Base-by-base conservation (phyloP, 495 filamentous ascomycete genomes). In the Penicillium simplicissimum region DNA sequence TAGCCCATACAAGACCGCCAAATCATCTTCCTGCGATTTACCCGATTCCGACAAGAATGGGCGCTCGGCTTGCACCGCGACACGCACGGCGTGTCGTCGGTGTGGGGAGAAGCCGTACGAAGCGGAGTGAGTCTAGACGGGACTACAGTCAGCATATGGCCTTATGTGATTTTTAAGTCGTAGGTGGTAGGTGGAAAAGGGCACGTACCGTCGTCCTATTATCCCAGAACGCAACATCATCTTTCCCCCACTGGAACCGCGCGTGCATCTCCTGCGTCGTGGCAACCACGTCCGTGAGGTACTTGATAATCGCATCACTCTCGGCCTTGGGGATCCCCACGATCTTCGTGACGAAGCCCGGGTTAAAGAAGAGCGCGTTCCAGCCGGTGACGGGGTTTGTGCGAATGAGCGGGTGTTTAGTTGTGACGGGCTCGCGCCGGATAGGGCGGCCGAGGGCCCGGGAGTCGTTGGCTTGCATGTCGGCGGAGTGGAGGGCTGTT, bases 311-410 rank as follows among this genome's bases (percentile, higher is more conserved):
- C 14, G 82, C 79, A 60, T 91, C 87, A 17, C 84, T 86, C 75
- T 92, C 89, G 1, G 63, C 68, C 36, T 86, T 84, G 15, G 85
- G 85, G 13, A 92, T 71, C 1, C 90, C 90, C 9, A 90, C 74
- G 60, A 92, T 92, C 52, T 84, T 81, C 48, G 84, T 91, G 45
- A 90, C 87, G 62, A 92, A 93, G 0, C 89, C 90, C 0, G 88
- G 88, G 66, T 91, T 91, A 68, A 90, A 85, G 73, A 89, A 92
- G 1, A 93, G 78, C 8, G 85, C 84, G 69, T 92, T 92, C 81
- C 87, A 87, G 38, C 89, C 88, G 1, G 89, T 92, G 17, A 86
- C 88, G 0, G 88, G 89, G 66, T 93, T 83, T 15, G 87, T 84
- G 13, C 89, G 79, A 45, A 93, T 82, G 6, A 93, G 77, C 9